These are phyloP conservation scores for Venturia aucupariae DNA, from an alignment of 2,329 filamentous ascomycete genomes.

Conservation along the genomic window DNA sequence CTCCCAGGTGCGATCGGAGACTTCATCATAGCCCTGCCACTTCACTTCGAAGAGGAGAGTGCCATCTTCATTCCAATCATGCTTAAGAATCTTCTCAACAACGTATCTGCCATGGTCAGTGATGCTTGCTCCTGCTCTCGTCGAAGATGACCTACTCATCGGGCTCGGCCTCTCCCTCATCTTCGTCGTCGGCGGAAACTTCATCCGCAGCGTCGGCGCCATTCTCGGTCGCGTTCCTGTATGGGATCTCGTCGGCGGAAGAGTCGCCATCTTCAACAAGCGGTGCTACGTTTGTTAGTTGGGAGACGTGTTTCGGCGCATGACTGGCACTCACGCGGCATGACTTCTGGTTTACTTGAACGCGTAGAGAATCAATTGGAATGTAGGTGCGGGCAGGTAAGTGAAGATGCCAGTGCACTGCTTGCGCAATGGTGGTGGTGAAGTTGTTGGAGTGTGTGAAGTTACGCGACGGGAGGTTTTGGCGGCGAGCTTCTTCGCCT, in stretches of 20 bases:
- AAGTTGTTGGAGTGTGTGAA: not conserved
- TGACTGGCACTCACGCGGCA: constrained; percentile 12
- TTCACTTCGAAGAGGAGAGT: constrained; percentile 48
- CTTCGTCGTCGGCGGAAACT: constrained; percentile 21
- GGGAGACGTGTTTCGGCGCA: not conserved
- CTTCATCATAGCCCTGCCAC: constrained; percentile 69
- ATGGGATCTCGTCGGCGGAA: constrained; percentile 22
- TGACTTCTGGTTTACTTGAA: not conserved
- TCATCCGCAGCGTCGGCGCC: constrained; percentile 11
- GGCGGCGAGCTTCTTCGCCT: too few species aligned
- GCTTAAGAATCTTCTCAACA: constrained; percentile 63
- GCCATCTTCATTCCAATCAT: constrained; percentile 49
- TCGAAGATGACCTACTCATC: constrained; percentile 35
- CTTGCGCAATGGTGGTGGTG: not conserved
- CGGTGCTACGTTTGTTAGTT: not conserved
- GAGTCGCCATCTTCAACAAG: constrained; percentile 6
- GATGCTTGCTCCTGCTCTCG: constrained; percentile 20
- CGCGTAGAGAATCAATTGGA: not conserved
- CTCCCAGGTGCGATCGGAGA: constrained; percentile 68
- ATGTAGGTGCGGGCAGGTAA: not conserved
- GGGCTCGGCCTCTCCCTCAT: constrained; percentile 24
- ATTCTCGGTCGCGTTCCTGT: constrained; percentile 17
- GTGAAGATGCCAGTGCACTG: not conserved
- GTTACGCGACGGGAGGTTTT: too few species aligned
- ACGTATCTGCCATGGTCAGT: constrained; percentile 38